phyloP scores from a whole-genome alignment of 805 yeast species.

The Kuraishia borneana region DNA sequence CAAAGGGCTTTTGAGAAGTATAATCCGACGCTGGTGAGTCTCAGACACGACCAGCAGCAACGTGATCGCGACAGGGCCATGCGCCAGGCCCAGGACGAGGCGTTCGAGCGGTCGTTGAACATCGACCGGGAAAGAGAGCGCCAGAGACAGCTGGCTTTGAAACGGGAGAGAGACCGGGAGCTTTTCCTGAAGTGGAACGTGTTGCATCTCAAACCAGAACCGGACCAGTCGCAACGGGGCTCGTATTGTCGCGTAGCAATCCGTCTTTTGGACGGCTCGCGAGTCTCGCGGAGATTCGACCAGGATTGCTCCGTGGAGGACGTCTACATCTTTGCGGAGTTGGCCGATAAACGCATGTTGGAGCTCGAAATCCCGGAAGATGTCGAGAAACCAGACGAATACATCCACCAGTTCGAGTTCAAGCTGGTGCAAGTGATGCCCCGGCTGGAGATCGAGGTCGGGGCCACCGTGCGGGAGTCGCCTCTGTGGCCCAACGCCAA shows the following conservation, averaged over 20 bases:
- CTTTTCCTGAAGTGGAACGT: constrained; percentile 43
- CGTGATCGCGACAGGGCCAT: constrained; percentile 27
- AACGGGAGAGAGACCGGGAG: constrained; percentile 9
- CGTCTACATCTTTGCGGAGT: constrained; percentile 61
- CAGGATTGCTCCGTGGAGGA: constrained; percentile 42
- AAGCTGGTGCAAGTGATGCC: constrained; percentile 46
- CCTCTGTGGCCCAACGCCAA: constrained; percentile 57
- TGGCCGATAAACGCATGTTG: constrained; percentile 21
- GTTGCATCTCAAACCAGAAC: constrained; percentile 10
- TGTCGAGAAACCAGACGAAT: constrained; percentile 23
- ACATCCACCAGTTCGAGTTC: constrained; percentile 36
- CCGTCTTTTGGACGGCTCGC: constrained; percentile 49
- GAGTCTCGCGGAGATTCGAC: constrained; percentile 40
- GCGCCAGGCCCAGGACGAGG: constrained; percentile 64
- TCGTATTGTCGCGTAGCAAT: constrained; percentile 56
- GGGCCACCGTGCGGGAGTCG: constrained; percentile 27
- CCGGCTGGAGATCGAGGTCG: constrained; percentile 29
- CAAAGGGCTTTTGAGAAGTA: constrained; percentile 30
- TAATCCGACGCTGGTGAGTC: constrained; percentile 45
- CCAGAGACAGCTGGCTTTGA: constrained; percentile 13
- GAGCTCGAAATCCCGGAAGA: constrained; percentile 9
- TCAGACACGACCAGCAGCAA: constrained; percentile 52
- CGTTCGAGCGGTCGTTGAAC: constrained; percentile 60
- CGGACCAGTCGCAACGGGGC: constrained; percentile 7
- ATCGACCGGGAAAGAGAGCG: constrained; percentile 49